Base-by-base conservation (phyloP, 1,139 yeast genomes). In the Nakaseomyces bracarensis region DNA sequence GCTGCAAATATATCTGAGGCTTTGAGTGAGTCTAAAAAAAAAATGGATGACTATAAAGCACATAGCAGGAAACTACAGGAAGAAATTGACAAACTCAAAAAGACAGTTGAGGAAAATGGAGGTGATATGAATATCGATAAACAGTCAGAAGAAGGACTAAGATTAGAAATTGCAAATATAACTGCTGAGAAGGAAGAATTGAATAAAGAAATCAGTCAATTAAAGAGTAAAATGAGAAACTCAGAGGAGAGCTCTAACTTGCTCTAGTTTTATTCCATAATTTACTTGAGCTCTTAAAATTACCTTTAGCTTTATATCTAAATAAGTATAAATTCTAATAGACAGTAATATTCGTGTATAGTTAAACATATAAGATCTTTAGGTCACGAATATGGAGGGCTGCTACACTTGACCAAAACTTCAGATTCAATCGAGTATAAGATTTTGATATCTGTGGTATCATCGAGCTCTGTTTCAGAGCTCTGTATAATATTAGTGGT, bases 1-100 rank as follows among this genome's bases (percentile, higher is more conserved):
- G 34, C 84, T 22, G 77, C 75, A 53, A 83, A 79, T 57, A 79
- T 91, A 9, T 81, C 83, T 45, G 76, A 74, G 50, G 95, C 95
- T 0, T 70, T 86, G 45, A 76, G 75, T 47, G 60, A 79, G 53
- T 80, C 91, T 13, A 86, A 85, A 53, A 76, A 74, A 38, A 95
- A 87, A 58, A 66, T 82, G 46, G 69, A 68, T 39, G 75, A 70
- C 56, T 79, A 77, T 57, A 80, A 75, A 56, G 75, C 71, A 11
- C 55, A 69, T 27, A 72, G 79, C 50, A 74, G 71, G 43, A 73
- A 72, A 51, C 68, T 86, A 45, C 68, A 70, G 48, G 73, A 71
- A 46, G 91, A 85, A 58, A 66, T 83, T 46, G 84, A 83, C 49
- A 91, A 83, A 49, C 65, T 83, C 59, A 77, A 72, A 54, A 21